Evolutionary conservation across 2,329 filamentous ascomycete genomes (phyloP), one percentile per base, ranked within the genome.

Genomic region (Neonectria neomacrospora): DNA sequence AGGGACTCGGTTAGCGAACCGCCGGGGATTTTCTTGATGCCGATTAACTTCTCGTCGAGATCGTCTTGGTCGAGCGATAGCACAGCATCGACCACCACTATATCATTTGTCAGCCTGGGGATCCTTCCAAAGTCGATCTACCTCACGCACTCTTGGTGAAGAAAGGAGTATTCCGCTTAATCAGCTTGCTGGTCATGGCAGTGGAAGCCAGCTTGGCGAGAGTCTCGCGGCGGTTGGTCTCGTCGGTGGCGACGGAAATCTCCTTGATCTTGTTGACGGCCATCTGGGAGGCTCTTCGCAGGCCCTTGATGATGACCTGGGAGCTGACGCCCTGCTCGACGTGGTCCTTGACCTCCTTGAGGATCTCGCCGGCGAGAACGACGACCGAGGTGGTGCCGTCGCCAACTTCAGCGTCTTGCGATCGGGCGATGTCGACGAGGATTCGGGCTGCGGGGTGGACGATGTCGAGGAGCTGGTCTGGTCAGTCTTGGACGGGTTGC

Each of bases 221-320:
- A 44, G 94, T 98, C 73, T 97, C 94, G 72, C 92, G 89, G 81
- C 91, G 91, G 81, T 92, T 95, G 63, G 85, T 88, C 78, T 97
- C 93, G 71, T 89, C 87, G 58, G 93, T 94, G 81, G 90, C 90
- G 71, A 98, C 88, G 51, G 94, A 91, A 79, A 99, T 97, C 83
- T 99, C 96, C 87, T 96, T 97, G 79, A 99, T 91, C 86, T 97
- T 98, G 86, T 98, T 98, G 79, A 98, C 93, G 18, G 96, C 95
- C 88, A 98, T 92, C 70, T 86, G 83, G 54, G 91, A 93, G 10
- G 95, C 93, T 82, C 91, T 93, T 81, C 96, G 88, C 78, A 99
- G 83, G 64, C 93, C 95, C 86, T 98, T 99, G 80, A 98, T 93
- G 79, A 99, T 97, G 67, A 94, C 93, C 85, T 98, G 96, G 77